Evolutionary conservation across 768 basidiomycete genomes (phyloP), one percentile per base, ranked within the genome.

Genomic region (Russula ochroleuca): DNA sequence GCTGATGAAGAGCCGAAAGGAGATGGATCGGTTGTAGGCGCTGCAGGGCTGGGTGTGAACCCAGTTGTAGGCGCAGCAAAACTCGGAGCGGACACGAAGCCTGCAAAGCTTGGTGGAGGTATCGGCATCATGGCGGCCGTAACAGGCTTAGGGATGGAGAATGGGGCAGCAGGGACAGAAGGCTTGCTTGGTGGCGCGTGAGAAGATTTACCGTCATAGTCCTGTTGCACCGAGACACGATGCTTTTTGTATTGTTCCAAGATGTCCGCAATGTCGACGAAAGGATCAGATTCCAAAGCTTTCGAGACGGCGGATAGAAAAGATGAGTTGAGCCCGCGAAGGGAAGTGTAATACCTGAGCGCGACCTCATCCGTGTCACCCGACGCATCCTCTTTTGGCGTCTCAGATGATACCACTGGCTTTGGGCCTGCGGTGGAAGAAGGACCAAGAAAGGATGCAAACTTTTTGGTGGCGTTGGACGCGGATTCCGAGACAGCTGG

Each of bases 301-400:
- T 81, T 80, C 35, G 81, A 77, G 59, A 89, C 72, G 15, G 82
- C 79, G n/a, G 80, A 75, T 25, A 87, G 71, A 64, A 91, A 77
- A 2, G 87, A 88, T 38, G 80, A 73, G 69, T 92, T 92, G 47
- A 92, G 78, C 15, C 88, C 89, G 40, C 90, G 85, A n/a, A 92
- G 79, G 28, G 84, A 81, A 45, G 76, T 82, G 75, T 84, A 90
- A 70, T 86, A 90, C 57, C 82, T 81, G 17, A 83, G 68, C 40
- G 79, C 78, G 28, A 69, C 57, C 14, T 67, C 67, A 14, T 68
- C 66, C 0, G 62, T 48, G 17, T 64, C 62, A 40, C 63, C 57
- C 17, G 67, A 68, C 31, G 67, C 51, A 31, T 54, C 57, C 21
- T 51, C 3, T 23, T 49, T 68, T 17, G 51, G 60, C 66, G 61